Conservation (phyloP, 2,329 filamentous ascomycete species). For the Clonostachys rosea region DNA sequence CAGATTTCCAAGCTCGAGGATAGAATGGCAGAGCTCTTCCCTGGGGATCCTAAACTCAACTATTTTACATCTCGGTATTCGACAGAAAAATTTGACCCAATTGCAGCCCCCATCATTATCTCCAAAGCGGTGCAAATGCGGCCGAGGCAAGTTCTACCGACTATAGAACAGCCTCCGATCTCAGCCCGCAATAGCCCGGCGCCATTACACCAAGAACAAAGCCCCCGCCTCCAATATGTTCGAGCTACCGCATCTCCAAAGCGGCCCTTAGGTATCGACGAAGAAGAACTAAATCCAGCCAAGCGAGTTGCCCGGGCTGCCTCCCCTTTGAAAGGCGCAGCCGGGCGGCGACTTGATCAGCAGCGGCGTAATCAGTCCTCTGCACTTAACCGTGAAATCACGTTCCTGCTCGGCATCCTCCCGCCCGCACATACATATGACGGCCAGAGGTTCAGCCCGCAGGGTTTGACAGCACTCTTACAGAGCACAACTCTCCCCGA, state of each 20-base stretch:
- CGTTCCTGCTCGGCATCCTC: conserved; percentile 65
- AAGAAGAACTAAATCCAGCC: conserved; percentile 69
- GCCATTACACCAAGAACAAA: conserved; percentile 25
- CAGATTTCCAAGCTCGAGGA: conserved; percentile 89
- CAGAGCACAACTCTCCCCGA: conserved; percentile 63
- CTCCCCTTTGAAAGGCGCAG: conserved; percentile 87
- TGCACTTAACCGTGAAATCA: conserved; percentile 68
- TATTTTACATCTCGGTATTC: conserved; percentile 76
- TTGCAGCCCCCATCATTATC: conserved; percentile 75
- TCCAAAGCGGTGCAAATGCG: conserved; percentile 76
- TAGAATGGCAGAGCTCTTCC: conserved; percentile 91
- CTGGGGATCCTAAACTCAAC: conserved; percentile 72
- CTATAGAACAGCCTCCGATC: conserved; percentile 41
- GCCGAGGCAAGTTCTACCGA: conserved; percentile 52
- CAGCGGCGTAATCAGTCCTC: conserved; percentile 60
- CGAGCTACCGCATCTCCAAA: conserved; percentile 51
- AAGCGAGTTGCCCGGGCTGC: conserved; percentile 86
- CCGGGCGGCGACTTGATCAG: conserved; percentile 79
- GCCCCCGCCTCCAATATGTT: conserved; percentile 43
- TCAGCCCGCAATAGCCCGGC: conserved; percentile 41
- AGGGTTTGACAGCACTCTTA: conserved; percentile 69
- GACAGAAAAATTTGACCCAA: conserved; percentile 70
- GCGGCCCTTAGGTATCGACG: conserved; percentile 60
- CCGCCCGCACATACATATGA: conserved; percentile 71
- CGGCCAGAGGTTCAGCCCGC: conserved; percentile 63